Percentiles rank a stretch among this genome's conserved stretches.
Conservation (phyloP, 2,329 filamentous ascomycete genomes). For the Sarocladium brachiariae region DNA sequence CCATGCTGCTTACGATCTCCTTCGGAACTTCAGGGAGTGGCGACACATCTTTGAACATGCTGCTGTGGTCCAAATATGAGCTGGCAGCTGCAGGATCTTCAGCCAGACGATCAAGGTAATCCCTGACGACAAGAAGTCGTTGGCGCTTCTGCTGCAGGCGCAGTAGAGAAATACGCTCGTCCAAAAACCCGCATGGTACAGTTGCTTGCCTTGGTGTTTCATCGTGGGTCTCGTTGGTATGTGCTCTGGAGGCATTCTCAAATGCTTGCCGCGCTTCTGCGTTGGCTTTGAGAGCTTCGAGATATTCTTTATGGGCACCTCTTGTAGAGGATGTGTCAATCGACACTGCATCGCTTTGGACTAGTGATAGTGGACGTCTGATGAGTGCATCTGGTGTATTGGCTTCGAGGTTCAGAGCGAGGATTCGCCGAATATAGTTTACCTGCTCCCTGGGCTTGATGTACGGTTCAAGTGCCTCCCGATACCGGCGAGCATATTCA, state of each 20-base stretch:
- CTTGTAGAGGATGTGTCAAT: conserved; percentile 30
- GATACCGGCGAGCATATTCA: conserved; percentile 29
- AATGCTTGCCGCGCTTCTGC: conserved; percentile 43
- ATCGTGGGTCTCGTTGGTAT: conserved; percentile 14
- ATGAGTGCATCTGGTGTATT: conserved; percentile 36
- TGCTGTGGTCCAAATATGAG: conserved; percentile 42
- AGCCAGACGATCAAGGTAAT: conserved; percentile 41
- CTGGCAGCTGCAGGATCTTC: conserved; percentile 45
- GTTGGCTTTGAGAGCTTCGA: conserved; percentile 47
- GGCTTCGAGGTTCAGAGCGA: conserved; percentile 46
- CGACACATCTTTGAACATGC: conserved; percentile 37
- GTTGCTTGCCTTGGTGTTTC: neutral
- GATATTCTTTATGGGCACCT: conserved; percentile 47
- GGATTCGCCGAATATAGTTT: conserved; percentile 46
- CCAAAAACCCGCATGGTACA: conserved; percentile 24
- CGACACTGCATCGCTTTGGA: conserved; percentile 29
- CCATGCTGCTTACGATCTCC: conserved; percentile 44
- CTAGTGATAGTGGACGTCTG: conserved; percentile 41
- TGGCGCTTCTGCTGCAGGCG: conserved; percentile 46
- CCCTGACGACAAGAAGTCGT: conserved; percentile 42
- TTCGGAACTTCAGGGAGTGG: conserved; percentile 44
- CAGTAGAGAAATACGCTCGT: conserved; percentile 44
- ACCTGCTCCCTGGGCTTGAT: conserved; percentile 52
- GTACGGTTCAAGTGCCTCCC: conserved; percentile 41
- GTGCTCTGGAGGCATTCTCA: conserved; percentile 25